These are phyloP conservation scores for Candida peoriensis DNA, from an alignment of 805 yeast genomes.

Conservation along the genomic window DNA sequence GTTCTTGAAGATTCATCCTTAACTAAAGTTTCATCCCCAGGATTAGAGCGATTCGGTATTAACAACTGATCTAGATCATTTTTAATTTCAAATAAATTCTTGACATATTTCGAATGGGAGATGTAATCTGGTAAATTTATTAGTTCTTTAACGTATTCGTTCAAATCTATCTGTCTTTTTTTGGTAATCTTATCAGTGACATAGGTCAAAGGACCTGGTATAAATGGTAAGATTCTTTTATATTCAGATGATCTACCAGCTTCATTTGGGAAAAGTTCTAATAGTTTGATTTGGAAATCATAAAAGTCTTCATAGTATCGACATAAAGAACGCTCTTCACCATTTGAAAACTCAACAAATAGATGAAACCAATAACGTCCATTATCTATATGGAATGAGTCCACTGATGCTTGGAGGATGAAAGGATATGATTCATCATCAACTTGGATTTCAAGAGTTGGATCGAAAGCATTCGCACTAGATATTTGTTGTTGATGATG, in stretches of 20 bases:
- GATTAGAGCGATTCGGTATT: slow-evolving; percentile 9
- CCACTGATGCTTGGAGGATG: slow-evolving; percentile 57
- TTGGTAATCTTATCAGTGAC: slow-evolving; percentile 72
- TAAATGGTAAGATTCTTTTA: slow-evolving; percentile 80
- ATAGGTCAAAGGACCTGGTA: slow-evolving; percentile 93
- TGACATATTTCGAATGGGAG: slow-evolving; percentile 62
- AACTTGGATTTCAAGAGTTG: slow-evolving; percentile 1
- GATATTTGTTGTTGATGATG: slow-evolving; percentile 12
- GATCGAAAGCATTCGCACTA: slow-evolving; percentile 2
- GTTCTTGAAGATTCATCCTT: slow-evolving; percentile 22
- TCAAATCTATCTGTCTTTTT: slow-evolving; percentile 49
- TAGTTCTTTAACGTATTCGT: slow-evolving; percentile 53
- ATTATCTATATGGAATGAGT: slow-evolving; percentile 71
- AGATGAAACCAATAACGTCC: slow-evolving; percentile 89
- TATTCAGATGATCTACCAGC: slow-evolving; percentile 77
- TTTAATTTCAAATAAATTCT: slow-evolving; percentile 59
- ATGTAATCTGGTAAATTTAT: slow-evolving; percentile 73
- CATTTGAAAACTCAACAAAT: slow-evolving; percentile 60
- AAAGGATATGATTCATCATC: slow-evolving; percentile 16
- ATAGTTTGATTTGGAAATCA: slow-evolving; percentile 79
- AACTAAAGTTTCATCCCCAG: slow-evolving; percentile 26
- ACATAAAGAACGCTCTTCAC: slow-evolving; percentile 66
- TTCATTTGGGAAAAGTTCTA: slow-evolving; percentile 84
- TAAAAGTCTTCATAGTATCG: slow-evolving; percentile 94
- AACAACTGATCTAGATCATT: slow-evolving; percentile 30